These are phyloP conservation scores for Daldinia sp. DNA, from an alignment of 2,329 filamentous ascomycete species.

Conservation along the genomic window DNA sequence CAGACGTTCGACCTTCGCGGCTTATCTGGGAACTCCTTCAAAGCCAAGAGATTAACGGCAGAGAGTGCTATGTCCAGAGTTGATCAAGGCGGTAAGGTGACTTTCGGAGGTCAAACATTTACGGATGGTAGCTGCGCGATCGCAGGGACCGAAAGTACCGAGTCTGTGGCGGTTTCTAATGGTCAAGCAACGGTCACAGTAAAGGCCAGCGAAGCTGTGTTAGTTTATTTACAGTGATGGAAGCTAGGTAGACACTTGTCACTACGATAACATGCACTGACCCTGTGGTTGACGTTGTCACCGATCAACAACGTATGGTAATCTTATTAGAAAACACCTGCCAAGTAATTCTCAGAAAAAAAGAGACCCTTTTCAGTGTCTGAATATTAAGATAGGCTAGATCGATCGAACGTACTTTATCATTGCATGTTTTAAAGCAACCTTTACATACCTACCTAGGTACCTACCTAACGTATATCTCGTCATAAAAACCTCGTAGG, in stretches of 20 bases:
- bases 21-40: conserved; percentile 51
- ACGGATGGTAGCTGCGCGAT: conserved; percentile 59
- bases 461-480: too few species aligned
- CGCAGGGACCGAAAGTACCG: conserved; percentile 56
- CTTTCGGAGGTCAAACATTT: conserved; percentile 61
- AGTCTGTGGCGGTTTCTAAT: conserved; percentile 52
- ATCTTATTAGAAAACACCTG: too few species aligned
- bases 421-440: too few species aligned
- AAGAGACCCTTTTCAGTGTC: too few species aligned
- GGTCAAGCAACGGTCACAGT: conserved; percentile 57
- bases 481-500: too few species aligned
- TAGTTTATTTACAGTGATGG: conserved; percentile 58
- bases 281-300: too few species aligned
- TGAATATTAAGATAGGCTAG: too few species aligned
- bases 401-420: too few species aligned
- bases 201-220: conserved; percentile 60
- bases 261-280: too few species aligned
- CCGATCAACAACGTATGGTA: too few species aligned
- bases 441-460: too few species aligned
- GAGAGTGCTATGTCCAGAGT: conserved; percentile 57
- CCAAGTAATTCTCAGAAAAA: too few species aligned
- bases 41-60: conserved; percentile 60
- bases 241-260: neutral
- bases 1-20: conserved; percentile 59
- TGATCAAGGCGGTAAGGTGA: conserved; percentile 58